Base-by-base conservation (phyloP, 495 filamentous ascomycete genomes). In the Podospora pseudoanserina region DNA sequence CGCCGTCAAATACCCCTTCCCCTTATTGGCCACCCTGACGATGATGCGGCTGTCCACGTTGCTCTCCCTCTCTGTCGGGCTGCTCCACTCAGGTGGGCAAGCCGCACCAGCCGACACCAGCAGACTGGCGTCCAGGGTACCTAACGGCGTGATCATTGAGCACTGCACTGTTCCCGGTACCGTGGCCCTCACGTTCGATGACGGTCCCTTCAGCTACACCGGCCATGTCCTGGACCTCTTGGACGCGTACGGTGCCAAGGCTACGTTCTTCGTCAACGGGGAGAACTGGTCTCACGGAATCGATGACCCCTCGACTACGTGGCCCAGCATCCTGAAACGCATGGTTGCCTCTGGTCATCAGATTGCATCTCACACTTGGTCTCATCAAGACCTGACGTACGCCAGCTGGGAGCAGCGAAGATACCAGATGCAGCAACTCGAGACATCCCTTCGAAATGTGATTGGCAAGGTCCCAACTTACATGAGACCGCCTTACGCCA, bases 251-350 rank as follows among this genome's bases (percentile, higher is more conserved):
- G 74, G 80, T 19, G 85, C 84, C 18, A 87, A 85, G 63, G 89
- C 86, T 2, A 92, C 90, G 15, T 92, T 92, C 75, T 92, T 92
- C 76, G 76, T 92, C 71, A 90, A 87, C 53, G 90, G 89, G 9
- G 84, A 86, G 78, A 91, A 91, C 75, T 85, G 84, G 65, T 83
- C 81, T 60, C 87, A 86, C 60, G 84, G 82, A 3, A 87, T 90
- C 57, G 71, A 69, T 53, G 71, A 77, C 27, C 73, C 74, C 4
- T 75, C 82, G 6, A 81, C 83, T 0, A 69, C 71, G 0, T 79
- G 72, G 70, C 70, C 72, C 13, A 56, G 23, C 3, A 67, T 70
- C 2, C 67, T 79, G n/a, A 72, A 67, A 6, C 75, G 78, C 13
- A 79, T 79, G 70, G 34, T 68, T 27, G 9, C 2, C 44, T 63